These are phyloP conservation scores for Dothideomycetes sp. DNA, from an alignment of 2,329 filamentous ascomycete genomes.

Conservation along the genomic window DNA sequence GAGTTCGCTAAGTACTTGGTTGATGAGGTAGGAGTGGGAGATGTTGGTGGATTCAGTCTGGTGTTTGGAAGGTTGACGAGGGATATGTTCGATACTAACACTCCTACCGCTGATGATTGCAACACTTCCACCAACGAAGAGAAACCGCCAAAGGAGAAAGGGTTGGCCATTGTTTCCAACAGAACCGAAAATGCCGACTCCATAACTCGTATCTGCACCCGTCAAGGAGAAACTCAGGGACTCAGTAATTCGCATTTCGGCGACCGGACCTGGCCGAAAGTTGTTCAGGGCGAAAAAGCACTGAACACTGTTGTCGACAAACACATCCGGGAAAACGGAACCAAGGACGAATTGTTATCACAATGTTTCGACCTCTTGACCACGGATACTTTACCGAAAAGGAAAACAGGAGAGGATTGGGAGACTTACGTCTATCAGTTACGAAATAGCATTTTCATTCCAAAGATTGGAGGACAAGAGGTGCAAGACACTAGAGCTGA, in stretches of 20 bases:
- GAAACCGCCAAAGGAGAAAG: slow-evolving; percentile 21
- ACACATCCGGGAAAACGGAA: slow-evolving; percentile 33
- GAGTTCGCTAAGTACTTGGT: slow-evolving; percentile 48
- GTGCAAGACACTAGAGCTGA: slow-evolving; percentile 32
- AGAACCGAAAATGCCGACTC: slow-evolving; percentile 44
- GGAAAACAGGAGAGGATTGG: slow-evolving; percentile 40
- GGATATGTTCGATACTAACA: too few relatives aligned
- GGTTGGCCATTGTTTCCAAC: slow-evolving; percentile 53
- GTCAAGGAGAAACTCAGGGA: slow-evolving; percentile 45
- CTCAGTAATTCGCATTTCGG: slow-evolving; percentile 54
- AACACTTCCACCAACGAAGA: slow-evolving; percentile 12
- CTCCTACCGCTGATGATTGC: slow-evolving; percentile 7
- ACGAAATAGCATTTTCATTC: slow-evolving; percentile 53
- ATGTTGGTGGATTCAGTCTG: slow-evolving; percentile 55
- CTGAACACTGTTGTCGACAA: slow-evolving; percentile 35
- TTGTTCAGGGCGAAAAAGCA: slow-evolving; percentile 45
- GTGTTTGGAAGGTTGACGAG: slow-evolving; percentile 46
- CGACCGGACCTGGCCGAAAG: slow-evolving; percentile 54
- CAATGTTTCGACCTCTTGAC: slow-evolving; percentile 45
- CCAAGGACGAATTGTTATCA: slow-evolving; percentile 42
- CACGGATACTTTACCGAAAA: slow-evolving; percentile 46
- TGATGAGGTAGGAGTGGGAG: slow-evolving; percentile 43
- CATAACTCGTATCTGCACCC: slow-evolving; percentile 42
- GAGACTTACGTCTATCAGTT: slow-evolving; percentile 49
- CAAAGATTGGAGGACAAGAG: slow-evolving; percentile 42